Evolutionary conservation across 1,284 basidiomycete species (phyloP).

Genomic region (Pseudozyma tsukubaensis): DNA sequence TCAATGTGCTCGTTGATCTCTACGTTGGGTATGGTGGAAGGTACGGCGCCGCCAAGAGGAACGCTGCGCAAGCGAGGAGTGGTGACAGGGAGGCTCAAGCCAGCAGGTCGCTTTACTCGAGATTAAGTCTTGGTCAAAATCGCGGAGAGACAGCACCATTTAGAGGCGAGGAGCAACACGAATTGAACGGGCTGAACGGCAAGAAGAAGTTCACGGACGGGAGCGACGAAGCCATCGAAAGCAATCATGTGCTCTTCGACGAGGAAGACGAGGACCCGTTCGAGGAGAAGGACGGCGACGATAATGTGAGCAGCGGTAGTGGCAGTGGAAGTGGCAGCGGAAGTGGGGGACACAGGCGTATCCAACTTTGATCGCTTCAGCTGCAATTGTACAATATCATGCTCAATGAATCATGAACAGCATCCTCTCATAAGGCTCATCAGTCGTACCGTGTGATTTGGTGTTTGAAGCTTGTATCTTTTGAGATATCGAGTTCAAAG

Average conservation of each 20-base stretch:
- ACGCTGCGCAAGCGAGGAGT: conserved; percentile 25
- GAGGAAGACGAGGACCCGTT: conserved; percentile 56
- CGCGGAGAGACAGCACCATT: background rate
- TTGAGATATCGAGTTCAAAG: too few relatives aligned
- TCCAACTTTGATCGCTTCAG: conserved; percentile 17
- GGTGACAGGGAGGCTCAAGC: conserved; percentile 29
- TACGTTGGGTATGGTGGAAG: conserved; percentile 59
- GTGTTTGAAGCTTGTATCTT: background rate
- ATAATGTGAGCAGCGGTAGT: conserved; percentile 23
- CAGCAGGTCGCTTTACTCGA: conserved; percentile 31
- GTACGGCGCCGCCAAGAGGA: conserved; percentile 42
- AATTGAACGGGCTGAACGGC: conserved; percentile 23
- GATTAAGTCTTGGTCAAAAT: conserved; percentile 29
- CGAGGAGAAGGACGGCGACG: conserved; percentile 42
- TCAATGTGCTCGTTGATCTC: conserved; percentile 65
- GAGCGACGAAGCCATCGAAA: conserved; percentile 12
- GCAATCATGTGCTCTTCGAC: conserved; percentile 53
- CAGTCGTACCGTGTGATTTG: background rate
- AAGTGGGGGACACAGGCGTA: conserved; percentile 11
- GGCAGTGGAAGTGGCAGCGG: conserved; percentile 20
- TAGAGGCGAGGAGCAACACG: conserved; percentile 20
- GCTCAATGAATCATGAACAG: background rate
- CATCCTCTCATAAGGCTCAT: background rate
- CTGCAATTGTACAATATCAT: background rate
- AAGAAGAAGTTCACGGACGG: conserved; percentile 9